Evolutionary conservation across 805 yeast genomes (phyloP), one percentile per base, ranked within the genome.

Genomic region (Yamadazyma nakazawae): DNA sequence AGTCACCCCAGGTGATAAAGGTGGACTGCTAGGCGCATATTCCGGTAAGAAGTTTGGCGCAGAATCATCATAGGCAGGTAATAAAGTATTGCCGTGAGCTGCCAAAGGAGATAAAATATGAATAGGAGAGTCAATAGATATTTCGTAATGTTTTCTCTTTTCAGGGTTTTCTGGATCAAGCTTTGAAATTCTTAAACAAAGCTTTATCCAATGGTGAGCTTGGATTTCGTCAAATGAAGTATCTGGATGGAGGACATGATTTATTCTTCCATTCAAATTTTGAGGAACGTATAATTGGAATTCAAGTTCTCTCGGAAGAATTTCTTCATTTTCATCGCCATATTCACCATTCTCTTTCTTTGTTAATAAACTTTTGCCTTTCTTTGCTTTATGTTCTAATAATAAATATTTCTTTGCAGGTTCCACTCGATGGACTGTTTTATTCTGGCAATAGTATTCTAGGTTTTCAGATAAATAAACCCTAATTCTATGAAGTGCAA

Each of bases 151-250:
- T 61, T 91, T 94, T 39, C 96, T 73, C 60, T 88, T 88, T 14
- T 56, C 73, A 2, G 69, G 63, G 38, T 70, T 66, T 1, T 74
- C 72, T 2, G 82, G 78, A 37, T 85, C 82, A n/a, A 74, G 60
- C 54, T 78, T 80, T 5, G 96, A 87, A 34, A 94, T 72, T 43
- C 98, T 70, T 43, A 94, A 67, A 52, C 96, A 85, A 13, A 94
- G 78, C 66, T 94, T 94, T 57, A 94, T 82, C 97, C 99, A 94
- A 67, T 94, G 99, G 58, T 88, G 92, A 6, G 94, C 78, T 66
- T 89, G 91, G 51, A 94, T 89, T 55, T 82, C 82, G 19, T 78
- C 80, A 55, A 77, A 84, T 2, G 88, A 80, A 0, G 97, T 88
- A 64, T 94, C 96, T 1, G 98, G 96, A 57, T 89, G 96, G 25